Percentiles rank a stretch among this genome's conserved stretches.
These are phyloP conservation scores for Paecilomyces formosus DNA, from an alignment of 2,329 filamentous ascomycete species.

Conservation along the genomic window DNA sequence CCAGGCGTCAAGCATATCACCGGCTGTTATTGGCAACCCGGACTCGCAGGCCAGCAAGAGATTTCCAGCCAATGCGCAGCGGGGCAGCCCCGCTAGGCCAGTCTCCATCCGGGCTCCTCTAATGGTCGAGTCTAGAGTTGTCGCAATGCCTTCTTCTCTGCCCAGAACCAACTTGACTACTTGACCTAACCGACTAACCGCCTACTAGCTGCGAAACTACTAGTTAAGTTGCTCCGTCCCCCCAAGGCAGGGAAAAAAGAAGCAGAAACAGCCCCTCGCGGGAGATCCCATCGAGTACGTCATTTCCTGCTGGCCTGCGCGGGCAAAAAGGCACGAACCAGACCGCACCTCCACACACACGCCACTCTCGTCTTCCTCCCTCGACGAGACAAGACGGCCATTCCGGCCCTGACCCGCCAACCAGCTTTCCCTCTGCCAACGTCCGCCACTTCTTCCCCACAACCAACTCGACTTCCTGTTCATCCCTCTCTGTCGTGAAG, in stretches of 20 bases:
- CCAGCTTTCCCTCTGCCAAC: conserved; percentile 1
- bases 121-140: too few relatives aligned
- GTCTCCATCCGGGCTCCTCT: too few relatives aligned
- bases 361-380: neutral
- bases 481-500: neutral
- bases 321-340: neutral
- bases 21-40: neutral
- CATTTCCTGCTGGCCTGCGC: neutral
- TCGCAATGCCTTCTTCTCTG: too few relatives aligned
- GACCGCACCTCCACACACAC: neutral
- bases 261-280: neutral
- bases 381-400: neutral
- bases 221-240: conserved; percentile 12
- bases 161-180: too few relatives aligned
- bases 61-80: conserved; percentile 1
- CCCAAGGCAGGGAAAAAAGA: too few relatives aligned
- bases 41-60: neutral
- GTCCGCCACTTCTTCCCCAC: neutral
- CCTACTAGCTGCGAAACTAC: conserved; percentile 10
- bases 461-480: neutral
- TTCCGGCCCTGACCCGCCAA: conserved; percentile 6
- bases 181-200: too few relatives aligned
- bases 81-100: conserved; percentile 3
- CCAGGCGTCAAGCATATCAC: neutral
- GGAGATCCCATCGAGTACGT: neutral